Evolutionary conservation across 768 basidiomycete genomes (phyloP).

Genomic region (Holtermannia corniformis): DNA sequence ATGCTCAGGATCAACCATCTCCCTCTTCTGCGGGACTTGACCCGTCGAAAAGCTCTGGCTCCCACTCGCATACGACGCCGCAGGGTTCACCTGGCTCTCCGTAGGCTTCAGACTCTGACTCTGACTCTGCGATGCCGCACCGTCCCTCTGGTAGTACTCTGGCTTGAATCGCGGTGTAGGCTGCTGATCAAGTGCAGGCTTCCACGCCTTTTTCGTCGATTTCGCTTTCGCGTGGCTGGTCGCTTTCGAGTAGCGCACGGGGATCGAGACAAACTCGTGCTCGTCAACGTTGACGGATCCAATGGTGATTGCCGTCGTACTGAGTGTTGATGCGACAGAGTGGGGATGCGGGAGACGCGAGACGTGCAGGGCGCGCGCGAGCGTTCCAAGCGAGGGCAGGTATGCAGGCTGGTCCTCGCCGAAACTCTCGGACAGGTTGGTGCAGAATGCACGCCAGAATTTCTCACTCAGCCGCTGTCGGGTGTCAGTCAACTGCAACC

Average conservation of each 20-base stretch:
- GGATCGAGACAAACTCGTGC: constrained; percentile 66
- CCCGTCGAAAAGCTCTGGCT: background rate
- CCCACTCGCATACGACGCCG: background rate
- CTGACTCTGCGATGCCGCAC: constrained; percentile 30
- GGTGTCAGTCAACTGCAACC: background rate
- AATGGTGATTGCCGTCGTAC: constrained; percentile 60
- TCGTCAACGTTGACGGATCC: constrained; percentile 61
- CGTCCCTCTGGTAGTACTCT: constrained; percentile 23
- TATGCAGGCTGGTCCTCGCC: constrained; percentile 13
- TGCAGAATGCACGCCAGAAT: constrained; percentile 50
- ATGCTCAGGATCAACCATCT: background rate
- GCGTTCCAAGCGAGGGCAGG: constrained; percentile 53
- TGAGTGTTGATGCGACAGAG: constrained; percentile 56
- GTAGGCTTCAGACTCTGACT: constrained; percentile 5
- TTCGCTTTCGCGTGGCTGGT: constrained; percentile 62
- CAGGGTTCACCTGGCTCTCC: background rate
- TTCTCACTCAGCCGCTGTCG: constrained; percentile 61
- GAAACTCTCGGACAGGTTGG: constrained; percentile 20
- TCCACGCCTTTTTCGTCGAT: constrained; percentile 59
- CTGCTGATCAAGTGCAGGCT: constrained; percentile 34
- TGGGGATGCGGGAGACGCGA: constrained; percentile 44
- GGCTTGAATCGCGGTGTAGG: constrained; percentile 14
- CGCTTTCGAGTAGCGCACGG: constrained; percentile 67
- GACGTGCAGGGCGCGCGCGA: constrained; percentile 57
- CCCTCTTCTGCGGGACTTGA: background rate